A percentile compares a stretch with the other conserved stretches of the same genome.
These are phyloP conservation scores for Rhizophagus clarus DNA, from an alignment of 192 early-diverging fungal genomes.

Conservation along the genomic window DNA sequence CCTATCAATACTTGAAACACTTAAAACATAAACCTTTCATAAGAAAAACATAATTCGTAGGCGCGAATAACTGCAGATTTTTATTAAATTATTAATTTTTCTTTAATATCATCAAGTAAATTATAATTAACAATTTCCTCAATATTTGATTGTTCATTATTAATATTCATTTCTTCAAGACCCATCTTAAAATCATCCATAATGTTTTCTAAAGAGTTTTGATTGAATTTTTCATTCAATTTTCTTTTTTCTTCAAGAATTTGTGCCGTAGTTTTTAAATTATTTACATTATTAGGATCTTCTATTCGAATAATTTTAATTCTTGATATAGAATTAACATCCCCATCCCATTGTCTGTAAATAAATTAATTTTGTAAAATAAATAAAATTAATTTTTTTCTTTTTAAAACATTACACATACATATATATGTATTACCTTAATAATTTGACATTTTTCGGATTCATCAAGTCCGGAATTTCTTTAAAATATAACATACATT, in stretches of 20 bases:
- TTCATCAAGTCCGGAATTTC: constrained; percentile 60
- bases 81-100: neutral
- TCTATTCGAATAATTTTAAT: constrained; percentile 49
- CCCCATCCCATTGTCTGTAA: constrained; percentile 57
- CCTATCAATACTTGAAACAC: no score
- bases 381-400: neutral
- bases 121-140: neutral
- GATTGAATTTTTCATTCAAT: neutral
- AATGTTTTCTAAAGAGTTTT: neutral
- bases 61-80: no score
- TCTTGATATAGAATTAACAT: constrained; percentile 49
- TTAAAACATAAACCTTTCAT: no score
- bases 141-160: neutral
- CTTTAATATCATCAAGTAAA: neutral
- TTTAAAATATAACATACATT: constrained; percentile 24
- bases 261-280: neutral
- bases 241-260: neutral
- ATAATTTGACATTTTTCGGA: constrained; percentile 49
- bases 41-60: no score
- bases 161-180: neutral
- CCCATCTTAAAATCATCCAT: neutral
- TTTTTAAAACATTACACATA: no score
- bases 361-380: neutral
- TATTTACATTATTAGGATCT: constrained; percentile 25
- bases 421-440: constrained; percentile 25